Percentiles rank a stretch among this genome's conserved stretches.
phyloP scores from a whole-genome alignment of 306 rosid species.

The Prinsepia uniflora region DNA sequence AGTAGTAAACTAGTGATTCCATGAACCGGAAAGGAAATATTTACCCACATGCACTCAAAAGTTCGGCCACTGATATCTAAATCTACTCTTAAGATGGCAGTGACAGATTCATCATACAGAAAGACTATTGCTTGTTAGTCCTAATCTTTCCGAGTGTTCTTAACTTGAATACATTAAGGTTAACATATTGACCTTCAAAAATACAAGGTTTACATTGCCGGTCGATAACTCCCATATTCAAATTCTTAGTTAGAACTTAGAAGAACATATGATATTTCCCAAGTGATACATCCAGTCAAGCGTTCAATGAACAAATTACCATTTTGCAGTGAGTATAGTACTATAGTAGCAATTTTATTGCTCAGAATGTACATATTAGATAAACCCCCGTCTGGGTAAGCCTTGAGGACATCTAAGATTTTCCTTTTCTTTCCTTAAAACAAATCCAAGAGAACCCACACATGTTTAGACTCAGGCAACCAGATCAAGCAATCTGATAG shows the following conservation, averaged over 20 bases:
- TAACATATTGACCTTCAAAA: too few species aligned
- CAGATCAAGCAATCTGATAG: background rate
- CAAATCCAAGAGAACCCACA: background rate
- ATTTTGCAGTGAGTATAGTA: background rate
- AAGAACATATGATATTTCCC: background rate
- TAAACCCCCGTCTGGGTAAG: background rate
- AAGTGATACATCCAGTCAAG: background rate
- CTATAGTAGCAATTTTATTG: background rate
- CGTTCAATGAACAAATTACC: background rate
- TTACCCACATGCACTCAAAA: background rate
- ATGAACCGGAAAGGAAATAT: background rate
- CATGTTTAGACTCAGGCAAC: background rate
- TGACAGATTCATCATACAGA: background rate
- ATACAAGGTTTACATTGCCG: background rate
- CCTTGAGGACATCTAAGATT: background rate
- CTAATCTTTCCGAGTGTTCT: background rate
- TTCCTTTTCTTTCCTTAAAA: background rate
- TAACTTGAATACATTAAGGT: background rate
- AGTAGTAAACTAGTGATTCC: background rate
- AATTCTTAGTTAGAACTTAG: background rate
- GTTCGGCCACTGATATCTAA: background rate
- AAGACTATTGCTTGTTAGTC: background rate
- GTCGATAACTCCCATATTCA: background rate
- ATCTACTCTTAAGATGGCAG: background rate
- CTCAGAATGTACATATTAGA: background rate